Evolutionary conservation across 805 yeast species (phyloP), one percentile per base, ranked within the genome.

Genomic region (Yarrowia sp.): DNA sequence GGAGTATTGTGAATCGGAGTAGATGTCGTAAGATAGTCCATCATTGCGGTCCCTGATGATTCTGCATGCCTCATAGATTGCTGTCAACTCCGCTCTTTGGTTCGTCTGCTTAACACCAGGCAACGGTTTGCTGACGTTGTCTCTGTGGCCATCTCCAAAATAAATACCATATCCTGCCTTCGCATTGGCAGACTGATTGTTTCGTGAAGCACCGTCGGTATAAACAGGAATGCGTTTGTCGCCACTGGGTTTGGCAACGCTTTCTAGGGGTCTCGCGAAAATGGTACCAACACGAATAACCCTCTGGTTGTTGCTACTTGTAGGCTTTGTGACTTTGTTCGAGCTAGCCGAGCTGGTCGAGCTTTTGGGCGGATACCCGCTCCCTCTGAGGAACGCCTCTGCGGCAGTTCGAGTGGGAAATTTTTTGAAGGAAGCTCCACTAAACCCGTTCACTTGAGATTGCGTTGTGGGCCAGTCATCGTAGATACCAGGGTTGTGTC

Each of bases 181-280:
- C 3, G 65, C 65, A 8, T 35, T 43, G 15, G 11, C 1, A 7
- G 45, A 16, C 42, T 59, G 50, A 8, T 59, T 59, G n/a, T 59
- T 59, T 41, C 64, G 64, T 9, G 65, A 59, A 5, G 65, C 65
- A 8, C 65, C 65, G n/a, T 59, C 65, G 14, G 65, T 59, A 12
- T 59, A 59, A 2, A 56, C 14, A 19, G 59, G 36, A 1, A 53
- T 53, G 5, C 45, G 59, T 2, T 12, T 3, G 45, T 22, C 59
- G 3, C 9, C 40, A 38, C 40, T 38, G 46, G 19, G 19, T 42
- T n/a, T 15, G 32, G 7, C 32, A 5, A 26, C 32, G 7, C 32
- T 26, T 26, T 26, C 32, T 26, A 5, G 7, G 32, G 32, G 7
- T 26, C 32, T 26, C 32, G 32, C 32, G 32, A 5, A 5, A 5